These are phyloP conservation scores for Thuidium tamariscinum DNA, from an alignment of 225 moss, liverwort and hornwort genomes.

Conservation along the genomic window DNA sequence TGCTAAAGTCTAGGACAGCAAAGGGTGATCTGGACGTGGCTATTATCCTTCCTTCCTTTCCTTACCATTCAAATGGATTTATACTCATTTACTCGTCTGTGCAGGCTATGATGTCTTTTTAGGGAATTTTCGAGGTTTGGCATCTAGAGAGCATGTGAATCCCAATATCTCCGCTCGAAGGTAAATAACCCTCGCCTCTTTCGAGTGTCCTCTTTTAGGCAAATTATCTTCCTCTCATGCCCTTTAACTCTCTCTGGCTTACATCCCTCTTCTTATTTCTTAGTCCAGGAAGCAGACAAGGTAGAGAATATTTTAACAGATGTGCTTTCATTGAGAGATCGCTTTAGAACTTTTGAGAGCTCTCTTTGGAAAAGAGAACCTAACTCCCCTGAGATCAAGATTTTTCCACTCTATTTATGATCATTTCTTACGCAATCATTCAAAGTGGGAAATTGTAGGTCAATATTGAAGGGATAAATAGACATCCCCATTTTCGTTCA, in stretches of 20 bases:
- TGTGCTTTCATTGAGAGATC: background rate
- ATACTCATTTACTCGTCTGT: background rate
- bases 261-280: background rate
- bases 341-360: background rate
- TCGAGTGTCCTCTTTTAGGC: background rate
- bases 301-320: background rate
- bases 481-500: background rate
- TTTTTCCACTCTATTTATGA: background rate
- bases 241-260: background rate
- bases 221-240: background rate
- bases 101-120: slow-evolving; percentile 95
- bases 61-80: background rate
- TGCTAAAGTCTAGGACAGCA: background rate
- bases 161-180: slow-evolving; percentile 67
- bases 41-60: background rate
- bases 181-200: slow-evolving; percentile 10
- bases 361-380: background rate
- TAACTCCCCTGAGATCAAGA: background rate
- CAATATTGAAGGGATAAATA: background rate
- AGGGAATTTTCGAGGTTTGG: slow-evolving; percentile 91
- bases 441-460: background rate
- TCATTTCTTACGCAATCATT: background rate
- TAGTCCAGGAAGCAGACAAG: background rate
- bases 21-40: background rate
- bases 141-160: slow-evolving; percentile 82